phyloP scores from a whole-genome alignment of 148 eudicot genomes.

The Pouteria glomerata region DNA sequence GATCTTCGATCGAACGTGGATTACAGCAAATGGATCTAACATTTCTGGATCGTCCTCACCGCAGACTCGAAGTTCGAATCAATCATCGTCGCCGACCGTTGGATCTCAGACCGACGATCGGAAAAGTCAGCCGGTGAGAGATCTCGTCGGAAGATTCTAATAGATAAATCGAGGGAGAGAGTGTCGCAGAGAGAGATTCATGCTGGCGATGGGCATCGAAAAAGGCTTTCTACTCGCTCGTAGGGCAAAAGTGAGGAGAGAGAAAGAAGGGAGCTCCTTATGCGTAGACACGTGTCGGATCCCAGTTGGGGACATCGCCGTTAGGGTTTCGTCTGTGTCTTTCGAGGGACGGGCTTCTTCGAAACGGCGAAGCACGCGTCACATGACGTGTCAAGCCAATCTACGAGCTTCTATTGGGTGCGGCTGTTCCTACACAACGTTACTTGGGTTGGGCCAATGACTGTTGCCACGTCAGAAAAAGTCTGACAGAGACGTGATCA shows the following conservation, averaged over 20 bases:
- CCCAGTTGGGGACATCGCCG: constrained; percentile 23
- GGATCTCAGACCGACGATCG: constrained; percentile 10
- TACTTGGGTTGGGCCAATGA: background rate
- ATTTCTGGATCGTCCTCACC: constrained; percentile 25
- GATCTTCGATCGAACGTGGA: constrained; percentile 34
- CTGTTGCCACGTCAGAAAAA: background rate
- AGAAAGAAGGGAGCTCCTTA: background rate
- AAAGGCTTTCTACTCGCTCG: no score
- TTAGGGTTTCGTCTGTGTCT: background rate
- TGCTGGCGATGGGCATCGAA: background rate
- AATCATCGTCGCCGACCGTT: constrained; percentile 5
- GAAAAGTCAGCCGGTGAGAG: background rate
- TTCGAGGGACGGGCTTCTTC: no score
- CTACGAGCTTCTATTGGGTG: background rate
- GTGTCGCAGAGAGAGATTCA: background rate
- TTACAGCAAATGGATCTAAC: constrained; percentile 42
- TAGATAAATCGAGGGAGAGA: background rate
- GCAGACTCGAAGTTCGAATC: background rate
- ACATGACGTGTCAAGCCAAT: background rate
- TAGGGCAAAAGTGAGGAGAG: background rate
- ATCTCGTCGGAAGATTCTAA: background rate
- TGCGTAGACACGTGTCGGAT: constrained; percentile 40
- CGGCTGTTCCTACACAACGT: background rate
- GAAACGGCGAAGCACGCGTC: background rate
- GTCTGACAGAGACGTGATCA: no score